Evolutionary conservation across 176 grass and related monocot species (phyloP), one percentile per base, ranked within the genome.

Genomic region (Triticum turgidum): DNA sequence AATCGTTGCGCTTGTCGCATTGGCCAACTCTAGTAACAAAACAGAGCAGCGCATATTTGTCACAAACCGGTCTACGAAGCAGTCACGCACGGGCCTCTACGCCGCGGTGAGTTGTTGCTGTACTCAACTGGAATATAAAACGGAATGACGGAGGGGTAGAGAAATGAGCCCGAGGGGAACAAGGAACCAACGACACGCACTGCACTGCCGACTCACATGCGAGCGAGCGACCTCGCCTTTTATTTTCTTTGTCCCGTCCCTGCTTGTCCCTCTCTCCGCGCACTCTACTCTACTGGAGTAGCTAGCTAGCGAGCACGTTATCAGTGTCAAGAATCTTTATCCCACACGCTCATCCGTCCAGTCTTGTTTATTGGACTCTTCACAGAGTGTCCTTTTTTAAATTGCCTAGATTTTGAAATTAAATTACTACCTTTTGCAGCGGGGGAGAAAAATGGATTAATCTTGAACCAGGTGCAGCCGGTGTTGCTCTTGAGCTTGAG

Each of bases 141-240:
- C 73, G 73, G 73, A 91, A 85, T 87, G 89, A 84, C 7, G 89
- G 3, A 5, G 30, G 54, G 64, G 61, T 33, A 76, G 69, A 76
- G 17, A 81, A 75, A 58, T 22, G 22, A 59, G 49, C 12, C 47
- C 56, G 12, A 5, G 9, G 74, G 0, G 74, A 77, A 77, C 73
- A 56, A 39, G 29, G 54, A 30, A 11, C 4, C 33, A 1, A 68
- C 14, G 51, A 75, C 72, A 42, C 21, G 37, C 37, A 3, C 52
- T 20, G 17, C 52, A 77, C 89, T 82, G 78, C 4, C 65, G 77
- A 35, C 78, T 91, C 90, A 91, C 90, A 65, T 91, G 90, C 86
- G 6, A 45, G 42, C 42, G 47, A 42, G 41, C 14, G 17, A 33
- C 13, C 32, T 32, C 6, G 1, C 77, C 71, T 85, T 85, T 88